These are phyloP conservation scores for Cnidoscolus chayamansa DNA, from an alignment of 441 rosid species.

Conservation along the genomic window DNA sequence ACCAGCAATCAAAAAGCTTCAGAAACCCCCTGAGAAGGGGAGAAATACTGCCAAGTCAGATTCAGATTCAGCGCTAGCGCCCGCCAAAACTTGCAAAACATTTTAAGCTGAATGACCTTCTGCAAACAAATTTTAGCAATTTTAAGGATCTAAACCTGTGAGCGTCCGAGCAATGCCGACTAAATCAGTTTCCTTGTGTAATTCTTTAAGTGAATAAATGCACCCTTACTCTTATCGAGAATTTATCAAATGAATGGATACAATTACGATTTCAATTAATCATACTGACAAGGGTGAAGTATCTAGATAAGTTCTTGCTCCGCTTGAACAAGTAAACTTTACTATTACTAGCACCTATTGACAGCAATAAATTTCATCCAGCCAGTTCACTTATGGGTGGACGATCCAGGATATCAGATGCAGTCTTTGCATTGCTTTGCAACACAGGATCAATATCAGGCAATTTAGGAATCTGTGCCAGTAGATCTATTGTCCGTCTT, in stretches of 20 bases:
- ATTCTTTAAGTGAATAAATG: background rate
- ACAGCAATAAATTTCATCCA: constrained; percentile 31
- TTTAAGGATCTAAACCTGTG: background rate
- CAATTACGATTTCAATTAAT: background rate
- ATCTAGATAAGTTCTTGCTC: background rate
- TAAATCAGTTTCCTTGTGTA: background rate
- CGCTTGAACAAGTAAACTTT: background rate
- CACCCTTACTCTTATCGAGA: background rate
- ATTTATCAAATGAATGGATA: background rate
- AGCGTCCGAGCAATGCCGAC: background rate
- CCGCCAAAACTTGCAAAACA: no score
- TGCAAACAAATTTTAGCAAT: no score
- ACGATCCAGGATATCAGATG: constrained; percentile 77
- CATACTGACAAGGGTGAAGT: background rate
- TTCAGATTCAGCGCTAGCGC: no score
- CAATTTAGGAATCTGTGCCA: constrained; percentile 91
- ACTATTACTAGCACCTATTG: background rate
- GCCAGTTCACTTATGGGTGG: constrained; percentile 90
- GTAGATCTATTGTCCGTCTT: constrained; percentile 72
- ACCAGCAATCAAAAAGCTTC: no score
- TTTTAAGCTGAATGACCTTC: no score
- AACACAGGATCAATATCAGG: constrained; percentile 68
- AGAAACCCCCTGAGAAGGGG: no score
- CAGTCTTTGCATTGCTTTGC: constrained; percentile 47
- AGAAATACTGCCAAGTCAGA: no score